Evolutionary conservation across 768 basidiomycete genomes (phyloP), one percentile per base, ranked within the genome.

Genomic region (Clathrus columnatus): DNA sequence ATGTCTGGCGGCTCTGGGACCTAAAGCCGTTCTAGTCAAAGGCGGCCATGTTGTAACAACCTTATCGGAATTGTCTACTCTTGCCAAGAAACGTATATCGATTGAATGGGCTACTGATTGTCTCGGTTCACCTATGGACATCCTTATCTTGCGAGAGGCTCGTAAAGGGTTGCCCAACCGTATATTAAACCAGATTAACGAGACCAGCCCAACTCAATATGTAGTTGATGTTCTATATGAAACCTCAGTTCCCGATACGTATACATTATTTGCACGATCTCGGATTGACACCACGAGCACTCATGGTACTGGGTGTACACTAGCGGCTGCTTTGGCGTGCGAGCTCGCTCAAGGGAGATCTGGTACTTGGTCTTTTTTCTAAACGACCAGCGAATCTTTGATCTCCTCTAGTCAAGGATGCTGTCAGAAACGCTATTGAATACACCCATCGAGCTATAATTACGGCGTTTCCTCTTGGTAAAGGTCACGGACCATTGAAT

Each of bases 271-370:
- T 57, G 72, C 80, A 18, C 75, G 80, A 6, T 83, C 85, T 1
- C 71, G 79, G 14, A 69, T 91, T 20, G 72, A 83, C 14, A 82
- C 87, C 5, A 76, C 69, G 29, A 89, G 75, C 60, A 96, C 92
- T 0, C 93, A 95, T 64, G 93, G 93, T 1, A 96, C 93, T 0
- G 93, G 92, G 1, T 96, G 92, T 66, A 96, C 93, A 0, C 73
- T 96, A n/a, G 85, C 83, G 46, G 83, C 92, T 0, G 88, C 91
- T 0, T 76, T 95, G 17, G 84, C 84, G 1, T 82, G 81, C 53
- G 74, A 74, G 5, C 70, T 93, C 16, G 85, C 80, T 2, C 72
- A 70, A 45, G 82, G 80, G 56, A 60, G 58, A 7, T 49, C 59
- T n/a, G 57, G 73, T 76, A 50, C 64, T 77, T 11, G 75, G 32